Evolutionary conservation across 495 filamentous ascomycete species (phyloP).

Genomic region (Penicillium roqueforti): DNA sequence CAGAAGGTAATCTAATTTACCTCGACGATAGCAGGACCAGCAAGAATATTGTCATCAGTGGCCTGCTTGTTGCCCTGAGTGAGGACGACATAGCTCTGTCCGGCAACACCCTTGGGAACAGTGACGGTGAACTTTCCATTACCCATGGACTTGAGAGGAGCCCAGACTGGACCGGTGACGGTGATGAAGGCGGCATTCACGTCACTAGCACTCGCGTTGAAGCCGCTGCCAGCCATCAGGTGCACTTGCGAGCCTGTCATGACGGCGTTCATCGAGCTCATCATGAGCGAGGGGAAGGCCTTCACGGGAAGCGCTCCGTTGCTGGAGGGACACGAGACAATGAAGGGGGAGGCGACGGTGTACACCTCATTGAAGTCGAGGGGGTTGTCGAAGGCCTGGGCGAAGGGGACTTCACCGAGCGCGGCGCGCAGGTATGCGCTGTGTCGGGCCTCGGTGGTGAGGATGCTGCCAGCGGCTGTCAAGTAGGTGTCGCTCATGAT

Average conservation of each 20-base stretch:
- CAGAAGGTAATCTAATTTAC: constrained; percentile 16
- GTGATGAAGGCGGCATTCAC: constrained; percentile 36
- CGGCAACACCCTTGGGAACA: constrained; percentile 30
- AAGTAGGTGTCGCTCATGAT: constrained; percentile 51
- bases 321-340: constrained; percentile 49
- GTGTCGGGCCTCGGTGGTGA: constrained; percentile 60
- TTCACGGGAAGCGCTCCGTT: constrained; percentile 55
- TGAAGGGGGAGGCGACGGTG: constrained; percentile 58
- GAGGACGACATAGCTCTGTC: constrained; percentile 39
- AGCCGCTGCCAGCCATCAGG: constrained; percentile 14
- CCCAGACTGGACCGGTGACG: constrained; percentile 35
- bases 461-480: constrained; percentile 58
- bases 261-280: constrained; percentile 7
- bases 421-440: constrained; percentile 53
- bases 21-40: constrained; percentile 36
- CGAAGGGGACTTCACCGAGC: constrained; percentile 45
- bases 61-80: constrained; percentile 22
- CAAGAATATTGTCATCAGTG: constrained; percentile 29
- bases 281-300: constrained; percentile 48
- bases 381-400: constrained; percentile 55
- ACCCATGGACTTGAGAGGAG: constrained; percentile 19
- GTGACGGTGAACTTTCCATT: constrained; percentile 32
- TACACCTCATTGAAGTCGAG: constrained; percentile 56
- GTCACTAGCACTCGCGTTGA: constrained; percentile 2
- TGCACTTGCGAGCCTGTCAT: constrained; percentile 17